Evolutionary conservation across 768 basidiomycete genomes (phyloP), one percentile per base, ranked within the genome.

Genomic region (Phaffia australis): DNA sequence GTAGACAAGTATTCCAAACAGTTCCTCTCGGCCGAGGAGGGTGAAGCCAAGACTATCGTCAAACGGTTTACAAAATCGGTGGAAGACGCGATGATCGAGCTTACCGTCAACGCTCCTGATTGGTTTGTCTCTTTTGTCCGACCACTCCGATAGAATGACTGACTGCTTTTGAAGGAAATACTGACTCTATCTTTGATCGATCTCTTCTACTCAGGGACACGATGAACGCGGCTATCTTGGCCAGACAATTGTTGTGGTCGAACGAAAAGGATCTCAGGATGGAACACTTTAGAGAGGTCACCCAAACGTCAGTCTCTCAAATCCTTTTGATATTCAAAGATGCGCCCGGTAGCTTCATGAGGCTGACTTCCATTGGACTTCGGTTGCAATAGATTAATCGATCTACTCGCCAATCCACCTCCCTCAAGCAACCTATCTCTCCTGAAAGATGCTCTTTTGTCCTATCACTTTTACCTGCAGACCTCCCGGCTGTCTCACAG

Each of bases 181-280:
- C 25, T 42, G 35, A 30, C 52, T 54, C 16, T 54, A 15, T 29
- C 9, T 9, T 16, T 51, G 23, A 42, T 11, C 4, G 11, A 42
- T 42, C 6, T 42, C 11, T 42, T 42, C 35, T 42, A 42, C 35
- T 11, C 6, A 42, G 35, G 52, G 52, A 23, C 16, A 54, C 70
- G 0, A 80, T 95, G 5, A 89, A 87, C 75, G 84, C 84, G 47
- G 92, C 91, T 8, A 84, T 88, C 65, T 97, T 94, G 87, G 90
- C 93, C 18, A 81, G 89, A 60, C 89, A 95, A 73, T 78, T 99
- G 49, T 79, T 99, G n/a, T 98, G 91, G 90, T 86, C 86, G 72
- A 81, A 84, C 66, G 86, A 90, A 66, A 81, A 82, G 68, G 81
- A 83, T 35, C 84, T 98, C 66, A 80, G 84, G 60, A 82, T 94